These are phyloP conservation scores for Nicotiana benthamiana DNA, from an alignment of 257 asterid species.

Conservation along the genomic window DNA sequence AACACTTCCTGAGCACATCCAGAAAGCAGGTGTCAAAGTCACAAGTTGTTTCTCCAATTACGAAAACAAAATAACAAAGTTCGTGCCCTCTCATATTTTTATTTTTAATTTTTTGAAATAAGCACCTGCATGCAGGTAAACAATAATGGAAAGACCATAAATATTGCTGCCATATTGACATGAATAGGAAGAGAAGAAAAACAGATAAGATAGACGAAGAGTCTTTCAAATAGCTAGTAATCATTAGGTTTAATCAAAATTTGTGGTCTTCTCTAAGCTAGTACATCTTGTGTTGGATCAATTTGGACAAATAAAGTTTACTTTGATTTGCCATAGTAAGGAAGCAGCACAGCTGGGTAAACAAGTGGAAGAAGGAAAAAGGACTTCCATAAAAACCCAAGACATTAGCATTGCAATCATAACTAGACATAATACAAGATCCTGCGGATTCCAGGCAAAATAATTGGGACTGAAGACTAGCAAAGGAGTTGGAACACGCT, in stretches of 20 bases:
- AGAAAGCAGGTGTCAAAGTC: not conserved
- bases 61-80: not conserved
- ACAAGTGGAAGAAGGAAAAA: not conserved
- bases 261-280: not conserved
- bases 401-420: not conserved
- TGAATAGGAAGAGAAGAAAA: not conserved
- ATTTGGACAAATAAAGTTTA: not conserved
- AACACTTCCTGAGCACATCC: constrained; percentile 51
- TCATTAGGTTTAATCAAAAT: not conserved
- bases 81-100: not conserved
- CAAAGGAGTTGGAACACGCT: not conserved
- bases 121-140: not conserved
- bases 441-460: not conserved
- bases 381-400: not conserved
- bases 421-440: not conserved
- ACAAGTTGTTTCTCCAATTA: not conserved
- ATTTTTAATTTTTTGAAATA: not conserved
- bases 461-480: not conserved
- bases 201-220: not conserved
- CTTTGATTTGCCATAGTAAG: not conserved
- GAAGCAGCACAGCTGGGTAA: not conserved
- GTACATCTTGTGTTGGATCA: not conserved
- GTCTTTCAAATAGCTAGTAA: not conserved
- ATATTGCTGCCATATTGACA: not conserved
- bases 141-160: not conserved